Base-by-base conservation (phyloP, 768 basidiomycete genomes). In the Serendipita sp. region DNA sequence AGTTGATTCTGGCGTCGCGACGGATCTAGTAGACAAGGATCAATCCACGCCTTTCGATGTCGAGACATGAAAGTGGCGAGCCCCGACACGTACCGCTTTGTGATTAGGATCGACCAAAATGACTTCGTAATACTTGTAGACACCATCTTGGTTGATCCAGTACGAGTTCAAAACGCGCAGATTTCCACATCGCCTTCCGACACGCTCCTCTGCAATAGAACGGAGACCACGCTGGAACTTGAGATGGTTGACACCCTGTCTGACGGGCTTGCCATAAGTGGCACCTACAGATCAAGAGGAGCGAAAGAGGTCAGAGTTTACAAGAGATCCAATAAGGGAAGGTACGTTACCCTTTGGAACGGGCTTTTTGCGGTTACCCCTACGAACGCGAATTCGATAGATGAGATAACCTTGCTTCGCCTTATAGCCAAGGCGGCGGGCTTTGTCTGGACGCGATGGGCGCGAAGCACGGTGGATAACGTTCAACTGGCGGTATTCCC, bases 381-480 rank as follows among this genome's bases (percentile, higher is more conserved):
- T 85, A 72, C 96, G 86, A 69, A 99, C 95, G 70, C 96, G 90
- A 71, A 99, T 80, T 72, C 96, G 91, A 80, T 99, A 99, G 79
- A 99, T 77, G 69, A 98, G 88, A 75, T 92, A 99, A 71, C 96
- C 96, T 78, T 99, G 96, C 84, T 99, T 99, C 75, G 96, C 93
- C 81, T 97, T 99, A 86, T 98, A 99, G 58, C 96, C 96, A 68
- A 99, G 81, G 69, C 94, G 87, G 74, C 96, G 89, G 68, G 96
- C 96, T 82, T 97, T 99, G 81, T 99, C 96, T 64, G 96, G 96
- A 73, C 96, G 89, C 54, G 95, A 97, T 54, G 96, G 95, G 67
- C 95, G 90, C 68, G 94, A 93, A 53, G 94, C 95, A 71, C 96
- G 89, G 81, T 98, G 95, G 74, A 97, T 90, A 70, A 99, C 92